Base-by-base conservation (phyloP, 1,139 yeast species). In the Blastobotrys aristatus region DNA sequence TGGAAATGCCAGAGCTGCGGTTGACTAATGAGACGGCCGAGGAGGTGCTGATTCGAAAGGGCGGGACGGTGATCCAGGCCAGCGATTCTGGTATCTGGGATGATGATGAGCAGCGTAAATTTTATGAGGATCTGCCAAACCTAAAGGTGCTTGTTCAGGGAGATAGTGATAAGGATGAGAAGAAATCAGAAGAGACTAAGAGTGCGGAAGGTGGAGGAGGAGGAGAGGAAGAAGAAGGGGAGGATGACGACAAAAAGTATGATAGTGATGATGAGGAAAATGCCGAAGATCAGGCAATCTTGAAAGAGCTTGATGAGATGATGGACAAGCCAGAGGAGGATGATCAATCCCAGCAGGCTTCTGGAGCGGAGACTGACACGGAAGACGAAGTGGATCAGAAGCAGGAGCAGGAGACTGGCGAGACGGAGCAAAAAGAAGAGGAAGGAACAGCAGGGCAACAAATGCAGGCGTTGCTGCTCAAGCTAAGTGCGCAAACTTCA, bases 31-130 rank as follows among this genome's bases (percentile, higher is more conserved):
- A 58, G 14, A 63, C 55, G 11, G 60, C 57, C 41, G 53, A 54
- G 17, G 57, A 52, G 24, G 56, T 61, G 33, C 42, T 58, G 38
- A 58, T 62, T 39, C 58, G 59, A n/a, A 45, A 49, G 32, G 57
- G 56, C 29, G 58, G 55, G 2, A 50, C 56, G 13, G 41, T 50
- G 3, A 47, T 56, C 46, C 60, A 47, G 7, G 50, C 40, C 24
- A 50, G 46, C n/a, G 70, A 70, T 33, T 61, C 63, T 3, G 68
- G 68, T 8, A 64, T 82, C 16, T 88, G 95, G 95, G 84, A 78
- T 41, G 82, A 76, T 51, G 76, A 77, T 13, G 84, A 80, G 39
- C 80, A 77, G 34, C 74, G 76, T 52, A 71, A 69, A 50, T 87
- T 87, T 61, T 88, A 88, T 60, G 77, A 66, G 56, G 70, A 59